Evolutionary conservation across 139 green algal genomes (phyloP).

Genomic region (Astrephomene gubernaculifera): DNA sequence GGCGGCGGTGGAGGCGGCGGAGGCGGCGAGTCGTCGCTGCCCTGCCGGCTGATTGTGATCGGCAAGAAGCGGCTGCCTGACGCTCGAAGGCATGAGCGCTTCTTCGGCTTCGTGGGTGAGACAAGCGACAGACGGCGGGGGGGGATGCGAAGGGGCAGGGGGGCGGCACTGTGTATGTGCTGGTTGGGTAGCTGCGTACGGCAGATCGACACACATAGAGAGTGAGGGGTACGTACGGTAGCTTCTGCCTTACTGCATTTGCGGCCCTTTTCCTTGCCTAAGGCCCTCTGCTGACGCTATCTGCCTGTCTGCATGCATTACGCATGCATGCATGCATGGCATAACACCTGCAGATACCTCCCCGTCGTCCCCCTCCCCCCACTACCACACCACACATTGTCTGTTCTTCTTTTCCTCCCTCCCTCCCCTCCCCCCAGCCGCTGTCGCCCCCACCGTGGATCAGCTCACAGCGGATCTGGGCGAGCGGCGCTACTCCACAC

Average conservation of each 20-base stretch:
- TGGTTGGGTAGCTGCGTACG: not conserved
- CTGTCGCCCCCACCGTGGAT: constrained; percentile 27
- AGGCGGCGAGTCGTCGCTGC: not conserved
- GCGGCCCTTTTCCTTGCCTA: not conserved
- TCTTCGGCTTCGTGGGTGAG: constrained; percentile 68
- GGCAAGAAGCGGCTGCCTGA: constrained; percentile 72
- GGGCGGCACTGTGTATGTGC: too few species aligned
- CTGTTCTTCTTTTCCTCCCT: not conserved
- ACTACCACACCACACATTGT: not conserved
- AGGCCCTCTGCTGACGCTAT: not conserved
- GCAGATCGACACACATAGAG: not conserved
- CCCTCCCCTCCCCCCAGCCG: not conserved
- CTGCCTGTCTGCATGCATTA: not conserved
- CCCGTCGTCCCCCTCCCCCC: not conserved
- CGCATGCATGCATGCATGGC: not conserved
- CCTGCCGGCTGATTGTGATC: constrained; percentile 55
- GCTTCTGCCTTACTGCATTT: not conserved
- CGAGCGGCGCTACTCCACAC: constrained; percentile 55
- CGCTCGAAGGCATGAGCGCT: constrained; percentile 58
- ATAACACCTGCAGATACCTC: too few species aligned
- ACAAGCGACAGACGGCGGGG: not conserved
- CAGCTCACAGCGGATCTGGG: constrained; percentile 51
- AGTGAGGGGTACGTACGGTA: not conserved
- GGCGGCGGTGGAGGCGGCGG: not conserved
- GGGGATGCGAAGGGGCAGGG: not conserved